Base-by-base conservation (phyloP, 73 alveolate species). In the Tetrahymena thermophila region DNA sequence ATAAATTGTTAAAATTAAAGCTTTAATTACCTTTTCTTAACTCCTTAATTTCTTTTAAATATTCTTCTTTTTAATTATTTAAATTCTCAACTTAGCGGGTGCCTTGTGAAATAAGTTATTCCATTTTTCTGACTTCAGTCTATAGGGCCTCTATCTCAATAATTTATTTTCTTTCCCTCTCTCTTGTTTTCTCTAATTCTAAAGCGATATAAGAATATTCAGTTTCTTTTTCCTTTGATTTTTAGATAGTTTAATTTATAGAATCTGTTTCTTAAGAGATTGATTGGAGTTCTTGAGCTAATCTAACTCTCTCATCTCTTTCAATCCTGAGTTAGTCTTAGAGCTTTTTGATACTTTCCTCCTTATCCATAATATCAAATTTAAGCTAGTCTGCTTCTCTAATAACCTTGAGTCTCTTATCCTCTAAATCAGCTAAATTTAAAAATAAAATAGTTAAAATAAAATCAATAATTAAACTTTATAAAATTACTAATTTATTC, bases 171-270 rank as follows among this genome's bases (percentile, higher is more conserved):
- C 97, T 95, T 55, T 95, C 97, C 34, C 94, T 38, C 34, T 95
- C 97, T 89, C 97, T 95, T 10, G 94, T 56, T 50, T 94, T 95
- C 89, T 95, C 97, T 34, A 95, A 42, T 38, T 95, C 97, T 31
- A 43, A 23, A 0, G 94, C 38, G n/a, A 95, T 56, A 50, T 95
- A 84, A 89, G 84, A 50, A 34, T 95, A 95, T n/a, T 95, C 97
- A 35, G 84, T 50, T 44, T 95, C 97, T 55, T 95, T 95, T 85
- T 95, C 97, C 94, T 95, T 95, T 15, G 50, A 84, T 95, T 94
- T 95, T 35, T 50, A 89, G 71, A 95, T 16, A 10, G 58, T 89
- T 89, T 85, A 35, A 85, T 95, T 43, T 7, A 34, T 55, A 16
- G 43, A 85, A 23, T 71, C 89, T 28, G 89, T 71, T 25, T 71